Base-by-base conservation (phyloP, 495 filamentous ascomycete species). In the Penicillium cataractarum region DNA sequence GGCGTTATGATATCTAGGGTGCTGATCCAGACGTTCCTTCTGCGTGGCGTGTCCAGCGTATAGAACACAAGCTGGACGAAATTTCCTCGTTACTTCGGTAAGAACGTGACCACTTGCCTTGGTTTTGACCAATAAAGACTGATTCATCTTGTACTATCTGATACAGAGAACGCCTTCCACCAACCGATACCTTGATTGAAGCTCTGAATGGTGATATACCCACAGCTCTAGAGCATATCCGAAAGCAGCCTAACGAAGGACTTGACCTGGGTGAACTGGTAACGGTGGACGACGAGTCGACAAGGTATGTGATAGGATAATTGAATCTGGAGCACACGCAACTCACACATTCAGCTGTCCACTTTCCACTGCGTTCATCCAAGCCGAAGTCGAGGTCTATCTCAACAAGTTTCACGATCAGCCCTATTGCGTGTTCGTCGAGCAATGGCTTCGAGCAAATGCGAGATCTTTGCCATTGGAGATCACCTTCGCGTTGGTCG, bases 321-420 rank as follows among this genome's bases (percentile, higher is more conserved):
- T 0, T 21, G 24, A 17, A 32, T 1, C 9, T 12, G 8, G 21
- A 13, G 19, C 0, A 22, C 7, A 15, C 10, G 32, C 3, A 26
- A 2, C 19, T 29, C 6, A 6, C 32, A 9, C 5, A 12, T 19
- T 21, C 7, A 62, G 57, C 32, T 59, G 52, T 6, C 31, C 55
- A 3, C 29, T 70, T 26, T 50, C 69, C 0, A 2, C 51, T 3
- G 48, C 62, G 3, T 65, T 67, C 19, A 54, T 72, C 31, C 24
- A 64, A 60, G 55, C 65, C 1, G 67, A 74, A 54, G 64, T 74
- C 17, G 56, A 72, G 6, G 58, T 60, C 21, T 74, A 72, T 37
- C 50, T 74, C 10, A 57, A 32, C 26, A 55, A 68, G 42, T 70
- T 74, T 26, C 71, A 74, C 56, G 71, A 74, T 40, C 71, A 72